phyloP scores from a whole-genome alignment of 139 green algal genomes.

The Desmodesmus armatus region DNA sequence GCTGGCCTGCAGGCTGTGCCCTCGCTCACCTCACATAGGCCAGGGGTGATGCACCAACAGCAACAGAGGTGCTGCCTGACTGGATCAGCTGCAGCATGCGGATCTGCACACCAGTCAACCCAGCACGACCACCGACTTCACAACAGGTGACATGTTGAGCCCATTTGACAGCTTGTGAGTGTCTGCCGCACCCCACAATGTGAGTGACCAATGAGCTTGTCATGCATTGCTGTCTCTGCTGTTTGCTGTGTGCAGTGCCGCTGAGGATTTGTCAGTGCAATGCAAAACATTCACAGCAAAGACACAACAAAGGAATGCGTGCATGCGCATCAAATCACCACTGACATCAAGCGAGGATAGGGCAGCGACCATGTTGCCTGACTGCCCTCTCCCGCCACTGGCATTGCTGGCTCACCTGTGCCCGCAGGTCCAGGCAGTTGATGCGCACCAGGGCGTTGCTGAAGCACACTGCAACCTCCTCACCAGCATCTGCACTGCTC shows the following conservation, averaged over 20 bases:
- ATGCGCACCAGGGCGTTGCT: conserved; percentile 63
- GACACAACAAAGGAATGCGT: neutral
- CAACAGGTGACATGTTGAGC: too few relatives aligned
- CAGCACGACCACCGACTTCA: too few relatives aligned
- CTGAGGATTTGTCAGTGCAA: too few relatives aligned
- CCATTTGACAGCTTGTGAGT: too few relatives aligned
- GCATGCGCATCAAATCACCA: neutral
- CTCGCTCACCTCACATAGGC: conserved; percentile 53
- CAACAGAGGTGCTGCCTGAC: neutral
- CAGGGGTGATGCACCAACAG: neutral
- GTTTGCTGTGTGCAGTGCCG: too few relatives aligned
- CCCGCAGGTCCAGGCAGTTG: conserved; percentile 55
- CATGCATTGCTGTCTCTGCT: too few relatives aligned
- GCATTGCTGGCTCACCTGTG: conserved; percentile 13
- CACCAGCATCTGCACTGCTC: conserved; percentile 47
- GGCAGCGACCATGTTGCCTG: neutral
- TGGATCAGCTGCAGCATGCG: conserved; percentile 31
- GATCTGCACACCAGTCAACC: conserved; percentile 7
- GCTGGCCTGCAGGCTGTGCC: too few relatives aligned
- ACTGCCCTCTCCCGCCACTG: too few relatives aligned
- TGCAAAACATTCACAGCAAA: too few relatives aligned
- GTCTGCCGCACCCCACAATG: too few relatives aligned
- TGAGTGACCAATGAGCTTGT: too few relatives aligned
- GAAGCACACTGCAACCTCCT: conserved; percentile 70
- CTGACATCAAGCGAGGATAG: neutral